Evolutionary conservation across 768 basidiomycete genomes (phyloP), one percentile per base, ranked within the genome.

Genomic region (Podaxis rugospora): DNA sequence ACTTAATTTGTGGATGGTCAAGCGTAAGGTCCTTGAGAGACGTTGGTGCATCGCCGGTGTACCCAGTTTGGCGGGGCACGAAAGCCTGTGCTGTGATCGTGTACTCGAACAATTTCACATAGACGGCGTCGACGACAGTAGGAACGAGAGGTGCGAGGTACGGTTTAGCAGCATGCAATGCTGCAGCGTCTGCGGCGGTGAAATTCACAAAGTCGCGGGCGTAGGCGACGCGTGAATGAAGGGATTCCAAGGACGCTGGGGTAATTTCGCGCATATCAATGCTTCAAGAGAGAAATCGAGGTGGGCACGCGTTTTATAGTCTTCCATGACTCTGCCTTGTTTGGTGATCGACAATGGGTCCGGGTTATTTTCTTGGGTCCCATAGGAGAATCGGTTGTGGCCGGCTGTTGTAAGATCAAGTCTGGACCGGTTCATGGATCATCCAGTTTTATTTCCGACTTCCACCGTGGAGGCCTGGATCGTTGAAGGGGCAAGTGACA

Each of bases 1-100:
- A 81, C 44, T 72, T 75, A 62, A 83, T 76, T 62, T 81, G 80
- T 1, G 80, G 76, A 64, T 78, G 78, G 7, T 77, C 76, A 9
- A 73, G 64, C 16, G 66, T 73, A 1, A 83, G 68, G 36, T 81
- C 78, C 35, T 76, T 69, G 16, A 80, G 64, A 28, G 66, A 72
- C 13, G 70, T 53, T 1, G 80, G 78, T 3, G 76, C 62, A 1
- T 69, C 70, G 0, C 80, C 80, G 4, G 72, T 69, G 60, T 78
- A 81, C 1, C 81, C 81, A 0, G 74, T 71, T 56, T 75, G 74
- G 1, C 71, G 69, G 2, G 75, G 75, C 5, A 75, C 68, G 53
- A 76, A 76, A 6, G 74, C 66, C 54, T 74, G 67, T 10, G 73
- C 68, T 16, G 80, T 81, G 59, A 80, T 77, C 57, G 76, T 76